Base-by-base conservation (phyloP, 2,329 filamentous ascomycete species). In the Sclerotinia minor region DNA sequence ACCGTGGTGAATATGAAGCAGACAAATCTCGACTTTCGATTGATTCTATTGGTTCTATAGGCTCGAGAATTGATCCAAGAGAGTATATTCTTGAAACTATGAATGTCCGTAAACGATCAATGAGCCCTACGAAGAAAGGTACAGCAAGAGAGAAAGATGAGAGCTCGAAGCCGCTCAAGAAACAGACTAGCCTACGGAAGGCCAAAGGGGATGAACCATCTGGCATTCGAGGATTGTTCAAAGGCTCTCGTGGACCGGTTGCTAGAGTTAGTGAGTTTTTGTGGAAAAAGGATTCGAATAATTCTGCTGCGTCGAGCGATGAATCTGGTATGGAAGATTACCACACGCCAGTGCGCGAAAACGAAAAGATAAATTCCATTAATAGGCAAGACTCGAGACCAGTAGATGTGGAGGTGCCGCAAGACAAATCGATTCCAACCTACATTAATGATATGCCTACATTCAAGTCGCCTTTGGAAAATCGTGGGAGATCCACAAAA, bases 191-290 rank as follows among this genome's bases (percentile, higher is more conserved):
- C 73, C 72, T 83, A n/a, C 81, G 79, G 29, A 77, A 80, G 24
- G 80, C 77, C 2, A 76, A 73, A 67, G 72, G 75, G 32, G 81
- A 84, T 50, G 81, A 84, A 65, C 76, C 79, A 50, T 86, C 85
- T 13, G 87, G 85, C 47, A 82, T 92, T 11, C 86, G 89, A 53
- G 87, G 89, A 8, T 89, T 97, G 59, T 90, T 97, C 79, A 94
- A 92, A 79, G 89, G 88, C 3, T 86, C 87, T 61, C 84, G 90
- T 67, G 87, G 82, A 69, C 87, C 89, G 73, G 83, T 88, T 9
- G 84, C 85, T 0, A 86, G 84, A 73, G 83, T 89, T 45, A 85
- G 86, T 21, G 86, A 87, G 61, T 81, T 85, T 54, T 84, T 89
- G 29, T 81, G 87, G 77, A 85, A 83, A 72, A 85, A 84, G 73